A percentile compares a stretch with the other conserved stretches of the same genome.
Evolutionary conservation across 345 rosid genomes (phyloP).

Genomic region (Eucalyptus marginata): DNA sequence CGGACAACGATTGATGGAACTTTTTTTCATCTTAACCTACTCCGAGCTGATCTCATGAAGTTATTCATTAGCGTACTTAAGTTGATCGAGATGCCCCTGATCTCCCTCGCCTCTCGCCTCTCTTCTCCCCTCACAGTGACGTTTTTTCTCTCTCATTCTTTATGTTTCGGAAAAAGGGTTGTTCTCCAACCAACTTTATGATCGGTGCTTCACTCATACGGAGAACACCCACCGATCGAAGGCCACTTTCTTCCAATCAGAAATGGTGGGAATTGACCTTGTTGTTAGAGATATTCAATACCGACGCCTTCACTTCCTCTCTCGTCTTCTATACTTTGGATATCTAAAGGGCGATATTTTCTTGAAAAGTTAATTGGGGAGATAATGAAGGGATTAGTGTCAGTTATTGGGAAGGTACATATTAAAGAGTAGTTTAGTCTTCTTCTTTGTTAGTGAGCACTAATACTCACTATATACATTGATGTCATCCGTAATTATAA

Average conservation of each 20-base stretch:
- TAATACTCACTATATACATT: too few species aligned
- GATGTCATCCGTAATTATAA: too few species aligned
- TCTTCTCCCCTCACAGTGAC: neutral
- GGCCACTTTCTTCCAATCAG: neutral
- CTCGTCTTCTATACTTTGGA: neutral
- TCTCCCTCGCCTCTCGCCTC: neutral
- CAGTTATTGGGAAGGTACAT: neutral
- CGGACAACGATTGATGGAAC: neutral
- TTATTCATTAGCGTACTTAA: neutral
- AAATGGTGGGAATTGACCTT: neutral
- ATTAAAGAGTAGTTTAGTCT: too few species aligned
- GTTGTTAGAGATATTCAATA: neutral
- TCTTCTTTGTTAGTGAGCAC: too few species aligned
- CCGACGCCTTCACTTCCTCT: neutral
- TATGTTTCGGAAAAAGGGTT: neutral
- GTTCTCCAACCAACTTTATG: neutral
- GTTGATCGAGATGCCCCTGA: neutral
- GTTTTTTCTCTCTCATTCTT: neutral
- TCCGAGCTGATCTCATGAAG: neutral
- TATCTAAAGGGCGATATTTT: neutral
- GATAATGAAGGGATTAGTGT: neutral
- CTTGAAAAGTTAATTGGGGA: neutral
- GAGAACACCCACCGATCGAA: neutral
- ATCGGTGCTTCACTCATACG: neutral
- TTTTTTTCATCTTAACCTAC: neutral